Evolutionary conservation across 2,329 filamentous ascomycete species (phyloP), one percentile per base, ranked within the genome.

Genomic region (Chrysosporium keratinophilum): DNA sequence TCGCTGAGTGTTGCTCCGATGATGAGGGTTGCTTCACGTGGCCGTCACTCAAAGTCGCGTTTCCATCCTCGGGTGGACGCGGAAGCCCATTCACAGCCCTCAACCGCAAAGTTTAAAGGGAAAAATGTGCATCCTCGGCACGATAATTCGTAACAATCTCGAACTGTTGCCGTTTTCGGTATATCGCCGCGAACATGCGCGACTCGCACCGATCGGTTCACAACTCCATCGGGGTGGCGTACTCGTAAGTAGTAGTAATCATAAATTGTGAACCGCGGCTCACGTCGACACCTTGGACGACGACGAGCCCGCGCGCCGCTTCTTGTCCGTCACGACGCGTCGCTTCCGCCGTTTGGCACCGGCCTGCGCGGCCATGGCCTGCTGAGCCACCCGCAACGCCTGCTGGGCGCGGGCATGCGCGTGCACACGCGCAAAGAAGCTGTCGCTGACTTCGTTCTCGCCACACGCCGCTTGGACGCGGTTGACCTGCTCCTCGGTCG

Each of bases 351-450:
- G 60, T 43, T 59, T 60, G 19, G 59, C 47, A 23, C 62, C 17
- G 19, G 50, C 50, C 50, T 53, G 50, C 34, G 57, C 55, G 5
- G 60, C 59, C 14, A 67, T 51, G 14, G 28, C 39, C n/a, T 52
- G 55, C 55, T 71, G 68, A 6, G 67, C 60, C 14, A 65, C 62
- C 23, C 69, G 67, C 34, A 69, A 55, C 5, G 67, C 69, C 50
- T 71, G 69, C 54, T 69, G 68, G 2, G 69, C 69, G 45, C 68
- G 67, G 14, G 70, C 69, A 23, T 71, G 67, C 5, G 71, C 69
- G 56, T 70, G 68, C 11, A 69, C 69, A 20, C 71, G 62, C 3
- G 51, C 44, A n/a, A 48, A 54, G 43, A 48, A 53, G 33, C 34
- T 31, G 7, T 34, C 10, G 4, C 31, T 59, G 23, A 28, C 23